phyloP scores from a whole-genome alignment of 495 filamentous ascomycete species.

The Rusavskia elegans region DNA sequence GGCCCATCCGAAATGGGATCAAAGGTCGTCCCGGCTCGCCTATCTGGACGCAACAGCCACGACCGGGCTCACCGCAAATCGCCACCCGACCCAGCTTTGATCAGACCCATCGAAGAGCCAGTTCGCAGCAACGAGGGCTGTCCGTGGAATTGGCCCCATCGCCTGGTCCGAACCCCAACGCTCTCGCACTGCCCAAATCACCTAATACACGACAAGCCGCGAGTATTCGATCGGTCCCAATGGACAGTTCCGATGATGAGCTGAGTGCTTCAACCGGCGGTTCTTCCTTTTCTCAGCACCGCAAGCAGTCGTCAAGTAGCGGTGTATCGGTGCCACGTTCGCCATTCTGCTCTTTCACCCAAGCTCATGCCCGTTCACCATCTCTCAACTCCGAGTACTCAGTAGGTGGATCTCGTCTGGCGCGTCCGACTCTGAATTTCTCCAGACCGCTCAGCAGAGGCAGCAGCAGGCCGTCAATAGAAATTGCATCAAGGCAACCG shows the following conservation, averaged over 20 bases:
- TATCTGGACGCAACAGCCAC: neutral
- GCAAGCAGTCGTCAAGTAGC: constrained; percentile 52
- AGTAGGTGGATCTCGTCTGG: constrained; percentile 38
- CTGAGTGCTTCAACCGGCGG: constrained; percentile 35
- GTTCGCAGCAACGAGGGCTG: constrained; percentile 10
- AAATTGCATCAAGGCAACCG: constrained; percentile 31
- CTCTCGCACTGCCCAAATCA: constrained; percentile 40
- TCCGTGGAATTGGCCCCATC: constrained; percentile 31
- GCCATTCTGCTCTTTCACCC: constrained; percentile 43
- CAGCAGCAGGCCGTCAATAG: constrained; percentile 43
- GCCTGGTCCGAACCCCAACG: constrained; percentile 27
- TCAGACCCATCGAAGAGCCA: neutral
- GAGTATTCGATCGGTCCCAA: constrained; percentile 37
- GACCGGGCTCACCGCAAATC: neutral
- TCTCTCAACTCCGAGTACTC: constrained; percentile 70
- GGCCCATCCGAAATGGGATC: neutral
- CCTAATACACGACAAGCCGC: constrained; percentile 37
- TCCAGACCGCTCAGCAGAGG: constrained; percentile 76
- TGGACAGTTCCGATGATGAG: constrained; percentile 51
- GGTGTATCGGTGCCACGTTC: constrained; percentile 44
- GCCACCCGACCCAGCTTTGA: neutral
- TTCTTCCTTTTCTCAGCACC: constrained; percentile 34
- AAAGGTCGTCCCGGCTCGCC: neutral
- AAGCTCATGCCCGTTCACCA: constrained; percentile 50
- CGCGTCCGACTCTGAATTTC: constrained; percentile 77